Evolutionary conservation across 2,329 filamentous ascomycete species (phyloP).

Genomic region (Beauveria sp.): DNA sequence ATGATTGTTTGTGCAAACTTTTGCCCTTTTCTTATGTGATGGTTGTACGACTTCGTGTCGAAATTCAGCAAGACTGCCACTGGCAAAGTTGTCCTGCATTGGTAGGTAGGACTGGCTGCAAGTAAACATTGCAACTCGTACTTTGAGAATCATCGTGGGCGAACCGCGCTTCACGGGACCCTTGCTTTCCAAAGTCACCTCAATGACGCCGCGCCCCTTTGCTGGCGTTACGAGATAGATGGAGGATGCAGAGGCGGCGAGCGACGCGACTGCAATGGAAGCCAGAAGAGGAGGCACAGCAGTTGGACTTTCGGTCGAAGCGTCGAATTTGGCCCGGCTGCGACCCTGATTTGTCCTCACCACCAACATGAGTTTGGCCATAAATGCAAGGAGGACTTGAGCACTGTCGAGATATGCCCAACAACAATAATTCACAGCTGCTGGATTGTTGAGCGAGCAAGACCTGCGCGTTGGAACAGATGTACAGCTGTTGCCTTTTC

Average conservation of each 20-base stretch:
- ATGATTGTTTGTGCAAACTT: no score
- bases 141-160: not conserved
- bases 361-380: no score
- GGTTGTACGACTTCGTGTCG: no score
- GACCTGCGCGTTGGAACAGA: not conserved
- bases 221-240: no score
- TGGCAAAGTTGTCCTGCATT: no score
- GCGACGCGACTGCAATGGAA: not conserved
- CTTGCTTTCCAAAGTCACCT: not conserved
- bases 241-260: not conserved
- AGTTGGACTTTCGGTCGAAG: not conserved
- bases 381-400: not conserved
- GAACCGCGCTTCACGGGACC: not conserved
- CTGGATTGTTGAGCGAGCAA: not conserved
- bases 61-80: no score
- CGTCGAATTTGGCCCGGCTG: no score
- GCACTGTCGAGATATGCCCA: not conserved
- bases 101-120: no score
- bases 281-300: not conserved
- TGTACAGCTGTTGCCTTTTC: not conserved
- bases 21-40: no score
- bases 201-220: no score
- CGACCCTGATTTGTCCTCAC: not conserved
- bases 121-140: no score
- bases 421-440: not conserved